Evolutionary conservation across 2,329 filamentous ascomycete genomes (phyloP), one percentile per base, ranked within the genome.

Genomic region (Rhynchosporium agropyri): DNA sequence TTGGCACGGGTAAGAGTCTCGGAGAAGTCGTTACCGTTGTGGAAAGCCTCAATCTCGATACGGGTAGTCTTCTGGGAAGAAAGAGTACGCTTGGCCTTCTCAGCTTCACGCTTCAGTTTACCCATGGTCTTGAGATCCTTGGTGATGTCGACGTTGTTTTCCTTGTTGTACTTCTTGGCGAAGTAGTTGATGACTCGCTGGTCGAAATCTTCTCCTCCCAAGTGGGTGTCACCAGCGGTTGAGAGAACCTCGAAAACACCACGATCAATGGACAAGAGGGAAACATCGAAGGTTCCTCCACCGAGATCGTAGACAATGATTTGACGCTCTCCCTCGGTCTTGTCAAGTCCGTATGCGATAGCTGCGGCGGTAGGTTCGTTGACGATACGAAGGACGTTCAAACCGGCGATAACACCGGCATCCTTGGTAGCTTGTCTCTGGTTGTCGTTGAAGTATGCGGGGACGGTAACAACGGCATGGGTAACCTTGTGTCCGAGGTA

Each of bases 161-260:
- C 95, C 89, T 97, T 97, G 89, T 98, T 98, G 88, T 96, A 98
- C 73, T 85, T 83, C 89, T 98, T 97, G 83, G 89, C 89, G 77
- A 98, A 92, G 87, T 94, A 85, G 84, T 90, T 92, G 83, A 98
- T 97, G 79, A 98, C 85, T 77, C 94, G 89, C 86, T 98, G 92
- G 79, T 98, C 94, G 79, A 98, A 98, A 83, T 98, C 94, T 80
- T 98, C 93, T 88, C 93, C 93, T 89, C 93, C 93, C 72, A 97
- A 87, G 79, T 97, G 93, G 74, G 93, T 97, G 78, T 97, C 93
- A 92, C 93, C 92, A 76, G 92, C 92, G 74, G 92, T 97, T 79
- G 93, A 90, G 79, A 94, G 80, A 72, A 97, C 93, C 83, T 97
- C 92, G 76, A 97, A 97, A 72, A 96, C 91, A 77, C 93, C 93